Base-by-base conservation (phyloP, 768 basidiomycete genomes). In the Suillus brevipes region DNA sequence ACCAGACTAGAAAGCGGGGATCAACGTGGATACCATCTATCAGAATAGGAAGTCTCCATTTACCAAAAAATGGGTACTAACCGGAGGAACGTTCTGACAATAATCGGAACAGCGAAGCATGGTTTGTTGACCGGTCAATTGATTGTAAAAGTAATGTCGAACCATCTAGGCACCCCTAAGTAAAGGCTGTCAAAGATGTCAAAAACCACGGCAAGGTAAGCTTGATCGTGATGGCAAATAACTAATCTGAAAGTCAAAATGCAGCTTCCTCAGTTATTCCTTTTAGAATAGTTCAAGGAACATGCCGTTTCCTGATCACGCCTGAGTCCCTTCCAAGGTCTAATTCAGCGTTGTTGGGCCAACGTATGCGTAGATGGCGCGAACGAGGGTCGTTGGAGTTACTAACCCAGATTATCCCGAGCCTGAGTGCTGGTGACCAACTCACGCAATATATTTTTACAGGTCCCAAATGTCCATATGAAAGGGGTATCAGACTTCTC, bases 1-100 rank as follows among this genome's bases (percentile, higher is more conserved):
- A 70, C 57, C 43, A 70, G 25, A 63, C 0, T 66, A 71, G 64
- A 75, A 23, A 67, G 65, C 71, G 73, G 45, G 8, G 36, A 50
- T 62, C 64, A 61, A 40, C 18, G 31, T 66, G 49, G 25, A 47
- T 61, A 55, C 50, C 28, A 58, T 64, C 65, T 52, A 64, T 63
- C 42, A 60, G 53, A 64, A 43, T 62, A 37, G 57, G 34, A 45
- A 61, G 47, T 43, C 36, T 67, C 37, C 45, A 67, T 61, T 65
- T 60, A 63, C 60, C 49, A 38, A 34, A 6, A 38, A 58, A 23
- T 25, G 23, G 37, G 23, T 58, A 40, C 36, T 57, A 9, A 57
- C 52, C 53, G 53, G 31, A 6, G 53, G 6, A 53, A 36, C 20
- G 53, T 13, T 55, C 53, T 36, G 52, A 36, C 36, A 53, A 53